These are phyloP conservation scores for Phylloporus arenicola DNA, from an alignment of 768 basidiomycete species.

Conservation along the genomic window DNA sequence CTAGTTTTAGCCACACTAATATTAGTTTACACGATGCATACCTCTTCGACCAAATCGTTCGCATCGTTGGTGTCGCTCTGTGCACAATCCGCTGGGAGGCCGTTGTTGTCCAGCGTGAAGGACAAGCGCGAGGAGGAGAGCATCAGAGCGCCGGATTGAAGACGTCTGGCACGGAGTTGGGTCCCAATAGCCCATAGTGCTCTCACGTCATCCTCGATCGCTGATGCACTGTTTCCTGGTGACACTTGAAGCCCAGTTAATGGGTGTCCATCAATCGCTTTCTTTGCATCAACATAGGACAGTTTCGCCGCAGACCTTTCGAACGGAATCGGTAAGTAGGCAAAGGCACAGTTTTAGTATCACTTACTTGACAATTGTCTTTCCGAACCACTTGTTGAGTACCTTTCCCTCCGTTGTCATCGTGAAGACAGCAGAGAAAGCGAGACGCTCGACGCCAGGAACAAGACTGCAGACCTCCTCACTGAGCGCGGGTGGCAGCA, in stretches of 20 bases:
- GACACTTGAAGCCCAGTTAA: slow-evolving; percentile 49
- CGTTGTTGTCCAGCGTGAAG: slow-evolving; percentile 76
- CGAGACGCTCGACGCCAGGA: slow-evolving; percentile 83
- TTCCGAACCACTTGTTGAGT: slow-evolving; percentile 87
- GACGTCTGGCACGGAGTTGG: slow-evolving; percentile 66
- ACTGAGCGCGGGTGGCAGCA: slow-evolving; percentile 91
- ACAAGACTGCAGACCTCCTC: slow-evolving; percentile 91
- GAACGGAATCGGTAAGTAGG: slow-evolving; percentile 1
- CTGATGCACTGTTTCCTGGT: slow-evolving; percentile 53
- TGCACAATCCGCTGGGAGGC: slow-evolving; percentile 74
- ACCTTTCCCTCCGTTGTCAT: slow-evolving; percentile 78
- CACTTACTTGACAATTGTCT: slow-evolving; percentile 81
- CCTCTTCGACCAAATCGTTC: slow-evolving; percentile 85
- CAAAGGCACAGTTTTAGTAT: not conserved
- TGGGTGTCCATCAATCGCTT: slow-evolving; percentile 68
- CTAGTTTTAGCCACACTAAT: slow-evolving; percentile 1
- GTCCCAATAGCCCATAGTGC: slow-evolving; percentile 62
- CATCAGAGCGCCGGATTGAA: slow-evolving; percentile 74
- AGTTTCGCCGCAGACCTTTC: slow-evolving; percentile 80
- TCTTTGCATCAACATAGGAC: slow-evolving; percentile 76
- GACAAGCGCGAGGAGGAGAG: slow-evolving; percentile 63
- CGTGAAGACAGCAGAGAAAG: slow-evolving; percentile 87
- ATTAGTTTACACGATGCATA: slow-evolving; percentile 28
- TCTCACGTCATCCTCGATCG: slow-evolving; percentile 73
- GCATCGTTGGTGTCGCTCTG: slow-evolving; percentile 65